Evolutionary conservation across 345 rosid genomes (phyloP), one percentile per base, ranked within the genome.

Genomic region (Clarkia xantiana): DNA sequence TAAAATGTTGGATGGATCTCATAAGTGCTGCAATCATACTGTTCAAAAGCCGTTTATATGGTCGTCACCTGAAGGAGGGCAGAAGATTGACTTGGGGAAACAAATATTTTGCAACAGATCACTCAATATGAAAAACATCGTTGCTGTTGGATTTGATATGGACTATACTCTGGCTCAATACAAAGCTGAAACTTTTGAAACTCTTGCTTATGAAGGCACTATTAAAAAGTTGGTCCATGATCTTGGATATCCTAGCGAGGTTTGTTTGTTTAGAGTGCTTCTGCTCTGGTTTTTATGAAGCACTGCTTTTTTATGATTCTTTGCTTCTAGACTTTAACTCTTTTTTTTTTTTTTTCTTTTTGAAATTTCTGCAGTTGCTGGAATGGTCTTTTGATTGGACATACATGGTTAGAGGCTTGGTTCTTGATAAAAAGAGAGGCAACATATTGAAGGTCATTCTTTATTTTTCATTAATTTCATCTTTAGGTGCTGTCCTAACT

Each of bases 81-180:
- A 62, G 52, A 65, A 69, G 41, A 74, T 80, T 51, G 79, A 75
- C 44, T 60, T 78, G 14, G 77, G 80, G 55, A 86, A 78, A 34
- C 93, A 78, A 63, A 91, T 91, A 41, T 91, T 91, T 61, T 91
- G 98, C 78, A 91, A 86, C 62, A 78, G 96, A 67, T 78, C 96
- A 42, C 65, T 91, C 68, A 86, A 91, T 66, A 91, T 91, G 98
- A 91, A 63, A 75, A 91, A 72, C 65, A 84, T 84, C 11, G 67
- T 84, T 18, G 94, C 98, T 14, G 84, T 91, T 41, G 98, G 98
- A 40, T 86, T 91, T 69, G 96, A 91, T 68, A 91, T 91, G 98
- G 98, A 91, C 67, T 91, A 91, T 66, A 91, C 98, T 16, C 71
- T 86, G 69, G 98, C 98, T 18, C 98, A 91, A 57, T 91, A 91